Conservation (phyloP, 495 filamentous ascomycete genomes). For the Achaetomiella virescens region DNA sequence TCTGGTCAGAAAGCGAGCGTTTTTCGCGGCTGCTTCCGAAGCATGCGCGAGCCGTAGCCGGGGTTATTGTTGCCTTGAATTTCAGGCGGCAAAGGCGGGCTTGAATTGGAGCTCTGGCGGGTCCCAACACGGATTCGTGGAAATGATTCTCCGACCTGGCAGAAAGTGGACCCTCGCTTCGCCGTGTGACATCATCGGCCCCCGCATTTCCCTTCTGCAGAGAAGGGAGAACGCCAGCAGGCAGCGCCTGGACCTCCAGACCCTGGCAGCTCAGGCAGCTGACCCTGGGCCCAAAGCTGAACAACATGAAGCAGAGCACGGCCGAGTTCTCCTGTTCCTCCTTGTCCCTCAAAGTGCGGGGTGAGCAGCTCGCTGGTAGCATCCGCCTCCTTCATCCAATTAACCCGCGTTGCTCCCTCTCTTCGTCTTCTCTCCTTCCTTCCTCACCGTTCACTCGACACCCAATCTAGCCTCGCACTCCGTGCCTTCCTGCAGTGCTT, state of each 20-base stretch:
- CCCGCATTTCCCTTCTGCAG: conserved; percentile 12
- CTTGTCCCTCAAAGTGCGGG: conserved; percentile 26
- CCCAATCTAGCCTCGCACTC: conserved; percentile 2
- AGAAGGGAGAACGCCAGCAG: not conserved
- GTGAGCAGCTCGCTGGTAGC: conserved; percentile 18
- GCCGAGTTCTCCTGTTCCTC: conserved; percentile 5
- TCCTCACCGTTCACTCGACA: conserved; percentile 7
- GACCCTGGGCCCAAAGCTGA: not conserved
- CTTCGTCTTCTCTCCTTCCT: conserved; percentile 8
- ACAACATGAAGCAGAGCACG: conserved; percentile 7
- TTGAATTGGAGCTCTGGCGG: not conserved
- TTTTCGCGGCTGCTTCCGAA: conserved; percentile 33
- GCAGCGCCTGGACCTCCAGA: conserved; percentile 1
- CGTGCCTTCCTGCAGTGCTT: conserved; percentile 2
- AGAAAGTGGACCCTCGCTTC: not conserved
- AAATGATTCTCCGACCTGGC: conserved; percentile 14
- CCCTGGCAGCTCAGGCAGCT: conserved; percentile 8
- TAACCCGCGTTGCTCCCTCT: conserved; percentile 25
- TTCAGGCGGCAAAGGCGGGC: conserved; percentile 5
- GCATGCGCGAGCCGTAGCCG: conserved; percentile 13
- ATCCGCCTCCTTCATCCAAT: conserved; percentile 23
- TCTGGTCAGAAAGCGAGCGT: conserved; percentile 34
- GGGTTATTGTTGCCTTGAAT: conserved; percentile 11
- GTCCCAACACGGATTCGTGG: conserved; percentile 1
- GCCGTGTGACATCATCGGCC: conserved; percentile 30